Base-by-base conservation (phyloP, 1,284 basidiomycete species). In the Boletus austroedulis region DNA sequence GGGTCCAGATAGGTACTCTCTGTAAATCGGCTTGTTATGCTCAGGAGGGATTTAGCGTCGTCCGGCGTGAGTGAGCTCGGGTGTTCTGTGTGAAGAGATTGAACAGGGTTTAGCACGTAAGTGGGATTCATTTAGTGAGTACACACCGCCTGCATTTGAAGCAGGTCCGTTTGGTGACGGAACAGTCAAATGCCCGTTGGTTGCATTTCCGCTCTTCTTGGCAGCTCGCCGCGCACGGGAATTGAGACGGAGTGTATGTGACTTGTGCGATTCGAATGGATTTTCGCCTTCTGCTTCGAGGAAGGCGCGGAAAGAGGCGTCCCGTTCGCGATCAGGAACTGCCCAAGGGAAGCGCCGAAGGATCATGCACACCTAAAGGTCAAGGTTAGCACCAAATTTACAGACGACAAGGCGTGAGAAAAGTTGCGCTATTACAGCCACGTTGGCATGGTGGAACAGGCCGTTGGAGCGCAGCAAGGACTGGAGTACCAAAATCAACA, bases 331-430 rank as follows among this genome's bases (percentile, higher is more conserved):
- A 74, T 99, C 96, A 24, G 96, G 95, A 59, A 98, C 90, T 77
- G 95, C 98, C 97, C 97, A 99, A 3, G 97, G 97, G 81, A 99
- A 99, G 51, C 97, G 85, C 52, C 96, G 84, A 47, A 99, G 83
- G 61, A 97, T 82, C 97, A 99, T 99, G 80, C 97, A 99, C 1
- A 73, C 69, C 69, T 71, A 47, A 31, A 31, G 12, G 32, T 31
- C 40, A 24, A 14, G 24, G 49, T 72, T 43, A 73, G 69, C 44
- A 51, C 34, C 29, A 9, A 31, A n/a, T 19, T 62, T 53, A 65
- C 48, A 44, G 5, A 60, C 7, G 0, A 43, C 10, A 21, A 56
- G 57, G 49, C 29, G 53, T 63, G 41, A 53, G 50, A 53, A 57
- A n/a, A n/a, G 26, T 50, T 44, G 53, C 59, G 50, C 53, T 29